These are phyloP conservation scores for Fraxinus cuspidata DNA, from an alignment of 257 asterid genomes.

Conservation along the genomic window DNA sequence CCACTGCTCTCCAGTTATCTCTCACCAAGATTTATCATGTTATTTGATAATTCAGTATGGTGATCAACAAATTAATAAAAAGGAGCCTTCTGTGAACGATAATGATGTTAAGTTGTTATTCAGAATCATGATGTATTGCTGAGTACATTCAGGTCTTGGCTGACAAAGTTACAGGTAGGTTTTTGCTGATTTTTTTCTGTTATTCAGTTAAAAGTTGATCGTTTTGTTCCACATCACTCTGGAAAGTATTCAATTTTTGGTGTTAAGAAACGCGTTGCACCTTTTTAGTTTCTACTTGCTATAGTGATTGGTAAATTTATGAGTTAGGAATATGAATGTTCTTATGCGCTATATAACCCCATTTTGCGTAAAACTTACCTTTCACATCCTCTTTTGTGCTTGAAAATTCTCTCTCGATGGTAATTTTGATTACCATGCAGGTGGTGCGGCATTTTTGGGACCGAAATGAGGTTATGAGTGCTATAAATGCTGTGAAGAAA, in stretches of 20 bases:
- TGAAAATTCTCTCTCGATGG: too few relatives aligned
- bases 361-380: neutral
- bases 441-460: slow-evolving; percentile 92
- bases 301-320: neutral
- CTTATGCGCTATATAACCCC: neutral
- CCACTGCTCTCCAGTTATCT: slow-evolving; percentile 1
- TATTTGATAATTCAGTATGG: slow-evolving; percentile 18
- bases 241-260: neutral
- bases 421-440: slow-evolving; percentile 37
- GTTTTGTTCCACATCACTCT: neutral
- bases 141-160: slow-evolving; percentile 76
- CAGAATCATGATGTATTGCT: slow-evolving; percentile 75
- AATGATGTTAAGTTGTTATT: slow-evolving; percentile 49
- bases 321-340: neutral
- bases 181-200: slow-evolving; percentile 11
- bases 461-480: slow-evolving; percentile 80
- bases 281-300: neutral
- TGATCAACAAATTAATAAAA: slow-evolving; percentile 27
- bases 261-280: neutral
- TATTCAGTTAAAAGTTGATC: neutral
- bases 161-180: slow-evolving; percentile 87
- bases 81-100: slow-evolving; percentile 50
- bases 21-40: slow-evolving; percentile 20
- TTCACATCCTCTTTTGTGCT: neutral
- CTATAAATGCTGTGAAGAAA: slow-evolving; percentile 75